These are phyloP conservation scores for Aspergillus cejpii DNA, from an alignment of 2,329 filamentous ascomycete species.

Conservation along the genomic window DNA sequence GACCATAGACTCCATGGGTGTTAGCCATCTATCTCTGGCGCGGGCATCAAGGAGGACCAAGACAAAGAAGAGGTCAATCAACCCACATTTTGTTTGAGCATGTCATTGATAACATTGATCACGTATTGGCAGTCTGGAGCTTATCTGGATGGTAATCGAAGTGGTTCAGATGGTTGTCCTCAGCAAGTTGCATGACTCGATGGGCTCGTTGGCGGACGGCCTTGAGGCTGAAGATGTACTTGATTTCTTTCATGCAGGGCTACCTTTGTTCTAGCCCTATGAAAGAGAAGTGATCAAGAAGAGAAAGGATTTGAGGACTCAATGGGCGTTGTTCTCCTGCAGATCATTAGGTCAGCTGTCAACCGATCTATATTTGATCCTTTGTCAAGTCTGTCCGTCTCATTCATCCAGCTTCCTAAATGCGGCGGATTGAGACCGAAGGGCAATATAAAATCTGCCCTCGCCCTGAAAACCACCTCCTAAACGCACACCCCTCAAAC, in stretches of 20 bases:
- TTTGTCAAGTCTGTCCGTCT: too few relatives aligned
- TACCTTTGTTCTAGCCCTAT: constrained; percentile 8
- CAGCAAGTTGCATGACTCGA: constrained; percentile 31
- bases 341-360: too few relatives aligned
- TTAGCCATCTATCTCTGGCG: constrained; percentile 46
- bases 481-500: too few relatives aligned
- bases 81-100: constrained; percentile 45
- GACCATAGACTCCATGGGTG: constrained; percentile 27
- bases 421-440: too few relatives aligned
- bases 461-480: too few relatives aligned
- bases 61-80: constrained; percentile 57
- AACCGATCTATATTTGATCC: too few relatives aligned
- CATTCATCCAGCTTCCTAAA: too few relatives aligned
- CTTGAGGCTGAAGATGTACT: constrained; percentile 25
- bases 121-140: constrained; percentile 41
- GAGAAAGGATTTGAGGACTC: too few relatives aligned
- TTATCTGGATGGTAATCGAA: constrained; percentile 39
- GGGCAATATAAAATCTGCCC: too few relatives aligned
- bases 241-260: too few relatives aligned
- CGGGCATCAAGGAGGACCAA: constrained; percentile 54
- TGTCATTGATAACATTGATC: constrained; percentile 41
- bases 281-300: neutral
- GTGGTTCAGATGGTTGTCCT: constrained; percentile 36
- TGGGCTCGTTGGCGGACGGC: constrained; percentile 26
- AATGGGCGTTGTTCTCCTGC: neutral